Evolutionary conservation across 2,329 filamentous ascomycete genomes (phyloP), one percentile per base, ranked within the genome.

Genomic region (Aureobasidium sp.): DNA sequence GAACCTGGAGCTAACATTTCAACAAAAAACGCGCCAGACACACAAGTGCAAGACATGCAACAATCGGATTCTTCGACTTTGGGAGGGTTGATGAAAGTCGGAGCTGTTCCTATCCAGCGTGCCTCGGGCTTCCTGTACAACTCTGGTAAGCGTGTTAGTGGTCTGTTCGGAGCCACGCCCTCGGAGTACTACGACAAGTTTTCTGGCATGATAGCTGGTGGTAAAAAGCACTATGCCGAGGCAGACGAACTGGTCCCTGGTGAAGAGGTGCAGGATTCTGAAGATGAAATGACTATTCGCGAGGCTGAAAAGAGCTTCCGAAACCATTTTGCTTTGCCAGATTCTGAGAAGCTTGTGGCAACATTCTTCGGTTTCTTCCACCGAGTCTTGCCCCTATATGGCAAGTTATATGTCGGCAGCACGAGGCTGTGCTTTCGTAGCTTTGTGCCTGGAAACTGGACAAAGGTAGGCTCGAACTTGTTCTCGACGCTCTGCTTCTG

Each of bases 141-240:
- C 61, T 86, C 89, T 27, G 88, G 91, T 27, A 89, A 89, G 67
- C 85, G 86, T 37, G 90, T 97, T 86, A 90, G 90, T 63, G 90
- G 81, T 32, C 77, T 96, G 9, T 42, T 65, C 9, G 65, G 69
- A 7, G 72, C 70, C 3, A 70, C 97, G 72, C 95, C 93, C 0
- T 96, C 96, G 86, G 91, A 91, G 1, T 97, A 97, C 71, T 88
- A 96, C 34, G 92, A 95, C 70, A 97, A 97, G 73, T 92, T 97
- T 0, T 96, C 93, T 0, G 93, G 91, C 41, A 97, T 97, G 89
- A 94, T 94, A 86, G 90, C 91, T 67, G 94, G 94, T 37, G 90
- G 90, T 13, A 87, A 88, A 68, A 91, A 88, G 69, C 93, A 97
- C 74, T 99, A 97, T 69, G 86, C 88, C 55, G 88, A 91, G 25